Percentiles rank a stretch among this genome's conserved stretches.
These are phyloP conservation scores for Russula emetica DNA, from an alignment of 768 basidiomycete genomes.

Conservation along the genomic window DNA sequence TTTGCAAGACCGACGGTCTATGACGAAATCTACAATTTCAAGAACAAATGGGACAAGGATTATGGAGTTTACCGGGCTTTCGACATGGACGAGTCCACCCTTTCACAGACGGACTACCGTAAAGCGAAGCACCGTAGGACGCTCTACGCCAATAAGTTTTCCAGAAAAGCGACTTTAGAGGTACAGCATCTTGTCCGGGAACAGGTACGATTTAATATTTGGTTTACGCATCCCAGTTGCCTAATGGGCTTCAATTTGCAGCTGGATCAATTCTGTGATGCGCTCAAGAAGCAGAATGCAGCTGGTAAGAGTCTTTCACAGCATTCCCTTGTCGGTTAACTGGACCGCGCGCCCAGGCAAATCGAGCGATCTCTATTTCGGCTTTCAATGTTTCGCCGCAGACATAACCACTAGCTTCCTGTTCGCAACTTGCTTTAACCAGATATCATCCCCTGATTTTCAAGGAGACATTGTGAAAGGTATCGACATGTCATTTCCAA, in stretches of 20 bases:
- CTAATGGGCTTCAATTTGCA: slow-evolving; percentile 24
- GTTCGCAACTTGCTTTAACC: slow-evolving; percentile 37
- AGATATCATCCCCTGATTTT: slow-evolving; percentile 37
- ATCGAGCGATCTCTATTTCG: slow-evolving; percentile 39
- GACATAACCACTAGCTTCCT: slow-evolving; percentile 44
- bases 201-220: slow-evolving; percentile 29
- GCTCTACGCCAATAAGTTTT: slow-evolving; percentile 39
- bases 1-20: slow-evolving; percentile 12
- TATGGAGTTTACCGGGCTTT: slow-evolving; percentile 38
- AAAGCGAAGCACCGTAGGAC: slow-evolving; percentile 35
- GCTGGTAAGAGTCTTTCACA: background rate
- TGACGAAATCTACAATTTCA: slow-evolving; percentile 16
- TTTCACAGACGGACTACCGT: slow-evolving; percentile 37
- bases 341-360: background rate
- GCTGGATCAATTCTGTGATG: slow-evolving; percentile 36
- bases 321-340: background rate
- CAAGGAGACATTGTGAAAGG: slow-evolving; percentile 36
- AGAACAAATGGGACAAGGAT: slow-evolving; percentile 40
- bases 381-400: slow-evolving; percentile 41
- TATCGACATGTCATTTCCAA: slow-evolving; percentile 33
- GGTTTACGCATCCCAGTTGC: background rate
- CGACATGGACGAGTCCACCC: slow-evolving; percentile 36
- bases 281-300: slow-evolving; percentile 12
- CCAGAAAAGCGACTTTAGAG: slow-evolving; percentile 36
- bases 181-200: slow-evolving; percentile 37